phyloP scores from a whole-genome alignment of 495 filamentous ascomycete species.

The Penicillium argentinense region DNA sequence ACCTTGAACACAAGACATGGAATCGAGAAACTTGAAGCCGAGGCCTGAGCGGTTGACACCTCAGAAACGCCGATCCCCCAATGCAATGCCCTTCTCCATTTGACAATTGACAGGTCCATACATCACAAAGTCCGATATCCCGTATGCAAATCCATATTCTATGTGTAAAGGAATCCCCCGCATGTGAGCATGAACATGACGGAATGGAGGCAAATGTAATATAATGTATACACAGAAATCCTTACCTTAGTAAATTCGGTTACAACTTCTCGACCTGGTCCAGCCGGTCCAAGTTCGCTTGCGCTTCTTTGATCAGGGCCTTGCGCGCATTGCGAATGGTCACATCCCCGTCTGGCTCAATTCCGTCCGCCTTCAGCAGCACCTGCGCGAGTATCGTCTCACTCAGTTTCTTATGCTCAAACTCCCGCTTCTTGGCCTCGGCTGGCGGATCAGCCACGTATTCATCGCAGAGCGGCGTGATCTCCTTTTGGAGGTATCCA shows the following conservation, averaged over 20 bases:
- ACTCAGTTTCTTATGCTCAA: conserved; percentile 75
- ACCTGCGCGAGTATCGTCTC: conserved; percentile 85
- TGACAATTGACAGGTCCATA: conserved; percentile 9
- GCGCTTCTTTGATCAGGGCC: conserved; percentile 73
- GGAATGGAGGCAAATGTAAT: background rate
- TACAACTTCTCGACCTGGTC: conserved; percentile 46
- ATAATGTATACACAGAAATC: conserved; percentile 2
- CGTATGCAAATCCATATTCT: conserved; percentile 13
- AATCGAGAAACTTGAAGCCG: background rate
- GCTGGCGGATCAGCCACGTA: conserved; percentile 66
- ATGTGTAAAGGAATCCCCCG: conserved; percentile 15
- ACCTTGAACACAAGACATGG: background rate
- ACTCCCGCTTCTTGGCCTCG: conserved; percentile 68
- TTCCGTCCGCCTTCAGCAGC: conserved; percentile 79
- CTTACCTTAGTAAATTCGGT: background rate
- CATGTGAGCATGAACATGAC: conserved; percentile 15
- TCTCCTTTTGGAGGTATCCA: conserved; percentile 61
- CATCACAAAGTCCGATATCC: conserved; percentile 4
- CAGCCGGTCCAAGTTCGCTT: conserved; percentile 60
- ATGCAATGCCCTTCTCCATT: conserved; percentile 1
- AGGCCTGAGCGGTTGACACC: conserved; percentile 12
- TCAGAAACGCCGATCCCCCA: conserved; percentile 16
- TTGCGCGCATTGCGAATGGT: conserved; percentile 65
- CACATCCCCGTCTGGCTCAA: conserved; percentile 69
- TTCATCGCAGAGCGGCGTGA: conserved; percentile 64